Base-by-base conservation (phyloP, 345 rosid genomes). In the Eucalyptus tenuipes region DNA sequence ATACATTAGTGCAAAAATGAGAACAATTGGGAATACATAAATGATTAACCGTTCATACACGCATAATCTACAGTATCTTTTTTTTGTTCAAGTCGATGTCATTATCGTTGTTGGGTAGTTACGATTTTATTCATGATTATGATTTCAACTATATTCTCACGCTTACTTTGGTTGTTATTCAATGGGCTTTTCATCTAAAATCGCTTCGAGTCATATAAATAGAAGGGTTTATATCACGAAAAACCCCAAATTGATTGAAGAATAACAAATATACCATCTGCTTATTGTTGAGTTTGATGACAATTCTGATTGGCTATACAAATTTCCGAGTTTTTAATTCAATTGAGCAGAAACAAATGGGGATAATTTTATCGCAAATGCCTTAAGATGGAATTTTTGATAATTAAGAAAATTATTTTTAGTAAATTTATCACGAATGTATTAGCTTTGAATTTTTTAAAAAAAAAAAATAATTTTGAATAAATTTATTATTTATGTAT, bases 221-320 rank as follows among this genome's bases (percentile, higher is more conserved):
- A 64, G 2, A 55, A 24, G 0, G 1, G 6, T 22, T 24, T 5
- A 53, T 22, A 9, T 24, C 0, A 22, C 1, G 5, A 55, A 55
- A 55, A 24, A 55, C 1, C 0, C 0, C 1, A 24, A 55, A 55
- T 0, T 55, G 0, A 55, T 55, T 22, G 1, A 22, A 22, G 22
- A 0, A 0, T 4, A 6, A 24, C 61, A 24, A 55, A 24, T 55
- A 22, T 55, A 4, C 1, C 29, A n/a, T n/a, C n/a, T n/a, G n/a
- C n/a, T n/a, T n/a, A n/a, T n/a, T n/a, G n/a, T n/a, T n/a, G n/a
- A n/a, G n/a, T n/a, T n/a, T n/a, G n/a, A n/a, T n/a, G n/a, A n/a
- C n/a, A n/a, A n/a, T n/a, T n/a, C n/a, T n/a, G n/a, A n/a, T n/a
- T n/a, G n/a, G n/a, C n/a, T n/a, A n/a, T n/a, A n/a, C n/a, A n/a